Conservation (phyloP, 2,329 filamentous ascomycete species). For the Teratosphaeria gauchensis region DNA sequence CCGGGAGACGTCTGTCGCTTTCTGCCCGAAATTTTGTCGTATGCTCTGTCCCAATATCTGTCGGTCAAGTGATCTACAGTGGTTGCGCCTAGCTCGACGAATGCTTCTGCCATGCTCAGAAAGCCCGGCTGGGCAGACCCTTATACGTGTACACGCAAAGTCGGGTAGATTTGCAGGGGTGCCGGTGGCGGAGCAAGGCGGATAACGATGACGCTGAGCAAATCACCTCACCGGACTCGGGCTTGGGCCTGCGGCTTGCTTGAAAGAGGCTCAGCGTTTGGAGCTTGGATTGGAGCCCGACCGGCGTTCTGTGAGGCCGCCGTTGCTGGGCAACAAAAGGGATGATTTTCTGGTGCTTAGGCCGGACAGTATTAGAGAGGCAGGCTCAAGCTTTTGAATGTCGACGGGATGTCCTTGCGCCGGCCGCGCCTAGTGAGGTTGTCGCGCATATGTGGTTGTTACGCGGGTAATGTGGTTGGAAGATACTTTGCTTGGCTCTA, state of each 20-base stretch:
- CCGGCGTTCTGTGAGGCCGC: not conserved
- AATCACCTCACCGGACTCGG: not conserved
- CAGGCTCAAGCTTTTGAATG: not conserved
- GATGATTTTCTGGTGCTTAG: not conserved
- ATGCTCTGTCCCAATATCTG: constrained; percentile 19
- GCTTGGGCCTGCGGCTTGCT: not conserved
- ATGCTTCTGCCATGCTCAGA: constrained; percentile 9
- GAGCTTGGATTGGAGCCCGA: not conserved
- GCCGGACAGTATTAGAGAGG: not conserved
- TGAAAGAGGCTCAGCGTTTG: not conserved
- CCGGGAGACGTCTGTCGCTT: not conserved
- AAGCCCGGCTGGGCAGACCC: not conserved
- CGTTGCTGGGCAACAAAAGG: not conserved
- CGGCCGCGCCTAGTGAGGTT: not conserved
- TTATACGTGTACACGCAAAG: not conserved
- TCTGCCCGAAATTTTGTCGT: constrained; percentile 9
- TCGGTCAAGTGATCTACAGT: constrained; percentile 15
- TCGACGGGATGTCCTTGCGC: not conserved
- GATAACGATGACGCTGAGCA: not conserved
- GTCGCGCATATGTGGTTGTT: not conserved
- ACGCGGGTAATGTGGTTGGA: not conserved
- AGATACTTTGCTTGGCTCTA: not conserved
- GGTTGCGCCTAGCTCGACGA: constrained; percentile 19
- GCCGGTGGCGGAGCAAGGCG: not conserved
- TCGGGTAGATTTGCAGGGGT: not conserved